Evolutionary conservation across 2,329 filamentous ascomycete genomes (phyloP), one percentile per base, ranked within the genome.

Genomic region (Anthostomella pinea): DNA sequence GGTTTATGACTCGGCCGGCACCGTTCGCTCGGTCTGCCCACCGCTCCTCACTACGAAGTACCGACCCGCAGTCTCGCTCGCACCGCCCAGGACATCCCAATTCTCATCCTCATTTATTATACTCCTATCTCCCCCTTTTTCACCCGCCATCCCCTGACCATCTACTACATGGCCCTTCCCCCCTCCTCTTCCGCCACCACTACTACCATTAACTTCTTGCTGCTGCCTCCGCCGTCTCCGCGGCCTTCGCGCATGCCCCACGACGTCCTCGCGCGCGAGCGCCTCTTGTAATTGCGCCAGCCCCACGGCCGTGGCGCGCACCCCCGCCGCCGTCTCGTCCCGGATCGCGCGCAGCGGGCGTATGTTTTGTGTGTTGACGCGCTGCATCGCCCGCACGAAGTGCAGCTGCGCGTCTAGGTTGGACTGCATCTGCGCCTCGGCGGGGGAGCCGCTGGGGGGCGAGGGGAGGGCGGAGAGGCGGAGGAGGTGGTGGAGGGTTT

Each of bases 401-500:
- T 85, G 83, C 0, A 98, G 76, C 58, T 98, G 93, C 20, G 85
- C 80, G 34, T 82, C 75, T 2, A 98, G 73, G 1, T 83, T 90
- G 15, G 74, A 58, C 3, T 95, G 73, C 78, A 95, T 87, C 17
- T 71, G 65, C 0, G 68, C 54, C 59, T 95, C 84, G 51, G 89
- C 82, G 33, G 70, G 70, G 2, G 67, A 48, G 2, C 71, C 71
- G 13, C 71, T 65, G 0, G 91, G 89, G 1, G 74, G 73, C 0
- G 91, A n/a, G n/a, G n/a, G 89, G 0, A 98, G 81, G 10, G 91
- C 90, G 4, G 90, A 95, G 24, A 97, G 81, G 13, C 87, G 85
- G 22, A 96, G 81, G 8, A 97, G 80, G 61, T 96, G 91, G 51
- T 79, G 80, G 0, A 97, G 75, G 59, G 88, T 81, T 28, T 77